Base-by-base conservation (phyloP, 1,284 basidiomycete species). In the Microbotryomycetes sp. region DNA sequence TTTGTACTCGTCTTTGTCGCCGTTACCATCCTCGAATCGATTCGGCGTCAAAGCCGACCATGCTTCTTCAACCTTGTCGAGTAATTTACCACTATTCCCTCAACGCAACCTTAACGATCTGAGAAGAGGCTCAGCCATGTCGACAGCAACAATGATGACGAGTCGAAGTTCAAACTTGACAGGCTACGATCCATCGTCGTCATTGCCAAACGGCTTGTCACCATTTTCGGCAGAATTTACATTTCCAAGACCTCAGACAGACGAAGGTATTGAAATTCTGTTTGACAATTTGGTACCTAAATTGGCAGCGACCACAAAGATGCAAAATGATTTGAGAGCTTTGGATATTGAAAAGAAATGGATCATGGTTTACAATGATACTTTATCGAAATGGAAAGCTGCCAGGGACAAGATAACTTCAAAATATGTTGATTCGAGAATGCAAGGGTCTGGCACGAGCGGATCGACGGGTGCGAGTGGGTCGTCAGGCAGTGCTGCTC, bases 281-380 rank as follows among this genome's bases (percentile, higher is more conserved):
- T 94, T 93, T 73, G 82, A 88, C 66, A 82, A 84, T 59, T 82
- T 93, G 56, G 82, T 84, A 67, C 80, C 82, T 54, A 84, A 82
- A 2, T 67, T 73, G 26, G 69, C 71, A 1, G 72, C 75, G 16
- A 62, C 64, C 0, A 49, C 58, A 25, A 48, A 62, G 32, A 64
- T 66, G 50, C 28, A 58, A 29, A 65, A 62, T 59, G 82, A 82
- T 25, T 75, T 86, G 49, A 81, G 82, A 1, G 78, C 80, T 50
- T 78, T 92, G 29, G 74, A 83, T 1, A 81, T 87, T 30, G 88
- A 92, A 54, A 91, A 91, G 74, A 97, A 97, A 77, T 97, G 93
- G 93, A 81, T 82, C 65, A 84, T 97, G 72, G 88, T 97, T 12
- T 84, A 88, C 74, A 90, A 86, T 67, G 87, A 90, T 70, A 86